Percentiles rank a stretch among this genome's conserved stretches.
These are phyloP conservation scores for Melocanna baccifera DNA, from an alignment of 176 grass and related monocot genomes.

Conservation along the genomic window DNA sequence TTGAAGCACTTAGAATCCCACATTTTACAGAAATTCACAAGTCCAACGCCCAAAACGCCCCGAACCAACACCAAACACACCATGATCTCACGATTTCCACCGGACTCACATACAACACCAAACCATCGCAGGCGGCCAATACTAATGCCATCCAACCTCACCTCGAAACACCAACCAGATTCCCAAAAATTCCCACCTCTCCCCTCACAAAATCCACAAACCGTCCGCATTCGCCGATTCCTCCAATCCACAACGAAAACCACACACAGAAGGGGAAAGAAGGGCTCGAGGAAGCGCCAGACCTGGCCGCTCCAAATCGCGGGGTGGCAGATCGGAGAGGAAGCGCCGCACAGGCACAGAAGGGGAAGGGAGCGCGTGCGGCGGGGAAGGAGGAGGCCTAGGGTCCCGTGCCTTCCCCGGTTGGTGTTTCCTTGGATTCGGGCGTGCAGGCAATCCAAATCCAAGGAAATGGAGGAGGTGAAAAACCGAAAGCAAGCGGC, in stretches of 20 bases:
- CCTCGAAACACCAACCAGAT: neutral
- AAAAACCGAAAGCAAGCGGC: conserved; percentile 3
- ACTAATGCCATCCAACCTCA: neutral
- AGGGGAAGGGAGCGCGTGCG: neutral
- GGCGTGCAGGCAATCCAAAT: conserved; percentile 17
- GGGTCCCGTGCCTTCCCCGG: neutral
- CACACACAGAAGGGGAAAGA: neutral
- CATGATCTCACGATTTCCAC: neutral
- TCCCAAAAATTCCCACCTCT: neutral
- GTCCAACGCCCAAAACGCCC: neutral
- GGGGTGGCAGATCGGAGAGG: neutral
- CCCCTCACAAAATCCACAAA: neutral
- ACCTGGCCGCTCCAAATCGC: conserved; percentile 5
- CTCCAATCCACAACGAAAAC: neutral
- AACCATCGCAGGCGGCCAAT: neutral
- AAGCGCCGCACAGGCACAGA: neutral
- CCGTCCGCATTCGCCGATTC: conserved; percentile 20
- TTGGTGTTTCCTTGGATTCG: conserved; percentile 15
- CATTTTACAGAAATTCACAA: neutral
- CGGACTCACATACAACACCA: neutral
- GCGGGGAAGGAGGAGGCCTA: neutral
- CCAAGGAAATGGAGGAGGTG: conserved; percentile 13
- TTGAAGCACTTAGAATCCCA: neutral
- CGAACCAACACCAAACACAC: neutral
- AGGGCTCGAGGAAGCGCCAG: neutral